phyloP scores from a whole-genome alignment of 257 asterid species.

The Nicotiana attenuata region DNA sequence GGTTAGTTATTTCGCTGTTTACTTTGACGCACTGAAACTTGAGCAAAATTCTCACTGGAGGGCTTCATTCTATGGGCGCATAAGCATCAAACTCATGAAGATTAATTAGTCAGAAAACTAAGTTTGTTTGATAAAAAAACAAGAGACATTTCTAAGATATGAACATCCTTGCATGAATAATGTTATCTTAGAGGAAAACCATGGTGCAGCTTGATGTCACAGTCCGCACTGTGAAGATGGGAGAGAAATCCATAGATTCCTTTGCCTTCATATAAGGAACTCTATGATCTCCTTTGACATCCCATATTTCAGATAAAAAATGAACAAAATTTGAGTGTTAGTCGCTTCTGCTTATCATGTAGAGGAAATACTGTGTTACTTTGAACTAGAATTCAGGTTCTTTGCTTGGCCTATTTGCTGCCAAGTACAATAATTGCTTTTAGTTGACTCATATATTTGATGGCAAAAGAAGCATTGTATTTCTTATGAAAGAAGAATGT shows the following conservation, averaged over 20 bases:
- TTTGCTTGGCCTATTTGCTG: background rate
- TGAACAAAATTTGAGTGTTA: background rate
- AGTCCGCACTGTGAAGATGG: background rate
- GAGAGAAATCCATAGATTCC: background rate
- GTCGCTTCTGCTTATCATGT: background rate
- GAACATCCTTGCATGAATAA: background rate
- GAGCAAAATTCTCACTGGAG: background rate
- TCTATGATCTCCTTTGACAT: background rate
- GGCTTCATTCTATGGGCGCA: background rate
- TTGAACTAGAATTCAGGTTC: background rate
- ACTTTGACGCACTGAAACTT: background rate
- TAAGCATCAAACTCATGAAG: background rate
- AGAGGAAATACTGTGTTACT: background rate
- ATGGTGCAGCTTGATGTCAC: background rate
- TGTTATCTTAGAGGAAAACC: background rate
- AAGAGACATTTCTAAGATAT: background rate
- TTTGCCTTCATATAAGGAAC: background rate
- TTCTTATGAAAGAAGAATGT: background rate
- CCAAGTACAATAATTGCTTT: conserved; percentile 8
- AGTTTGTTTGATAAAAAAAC: background rate
- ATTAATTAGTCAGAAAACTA: background rate
- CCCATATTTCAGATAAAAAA: background rate
- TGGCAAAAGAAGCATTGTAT: background rate
- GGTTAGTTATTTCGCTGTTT: background rate
- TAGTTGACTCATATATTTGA: background rate